Conservation (phyloP, 2,329 filamentous ascomycete genomes). For the Amesomyces nigricolor region DNA sequence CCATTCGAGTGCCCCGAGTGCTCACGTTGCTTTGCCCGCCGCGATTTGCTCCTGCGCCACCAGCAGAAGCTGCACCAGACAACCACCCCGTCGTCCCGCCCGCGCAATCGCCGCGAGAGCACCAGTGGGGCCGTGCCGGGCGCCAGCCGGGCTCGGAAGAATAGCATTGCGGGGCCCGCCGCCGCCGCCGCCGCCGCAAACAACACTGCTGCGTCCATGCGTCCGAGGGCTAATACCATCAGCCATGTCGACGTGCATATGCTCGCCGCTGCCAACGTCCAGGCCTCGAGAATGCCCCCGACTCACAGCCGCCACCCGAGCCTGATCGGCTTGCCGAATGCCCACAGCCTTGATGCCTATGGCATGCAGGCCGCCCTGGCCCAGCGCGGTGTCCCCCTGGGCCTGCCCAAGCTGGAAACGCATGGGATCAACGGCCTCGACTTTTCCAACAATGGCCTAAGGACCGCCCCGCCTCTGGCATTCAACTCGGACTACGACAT, state of each 20-base stretch:
- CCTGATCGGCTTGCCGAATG: conserved; percentile 60
- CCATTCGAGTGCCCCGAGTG: conserved; percentile 97
- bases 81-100: conserved; percentile 78
- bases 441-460: conserved; percentile 60
- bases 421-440: conserved; percentile 61
- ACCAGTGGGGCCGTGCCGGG: conserved; percentile 64
- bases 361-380: conserved; percentile 66
- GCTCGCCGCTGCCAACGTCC: conserved; percentile 55
- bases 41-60: conserved; percentile 86
- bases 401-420: conserved; percentile 79
- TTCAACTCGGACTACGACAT: conserved; percentile 65
- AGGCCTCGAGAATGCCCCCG: conserved; percentile 45
- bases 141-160: conserved; percentile 78
- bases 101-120: conserved; percentile 85
- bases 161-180: conserved; percentile 66
- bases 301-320: conserved; percentile 69
- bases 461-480: conserved; percentile 67
- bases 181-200: conserved; percentile 40
- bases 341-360: conserved; percentile 54
- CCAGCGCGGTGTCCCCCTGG: conserved; percentile 60
- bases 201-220: conserved; percentile 56
- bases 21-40: conserved; percentile 85
- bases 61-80: conserved; percentile 98
- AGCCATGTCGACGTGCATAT: conserved; percentile 88
- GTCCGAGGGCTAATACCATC: conserved; percentile 92